Conservation (phyloP, 495 filamentous ascomycete species). For the Tetracladium marchalianum region DNA sequence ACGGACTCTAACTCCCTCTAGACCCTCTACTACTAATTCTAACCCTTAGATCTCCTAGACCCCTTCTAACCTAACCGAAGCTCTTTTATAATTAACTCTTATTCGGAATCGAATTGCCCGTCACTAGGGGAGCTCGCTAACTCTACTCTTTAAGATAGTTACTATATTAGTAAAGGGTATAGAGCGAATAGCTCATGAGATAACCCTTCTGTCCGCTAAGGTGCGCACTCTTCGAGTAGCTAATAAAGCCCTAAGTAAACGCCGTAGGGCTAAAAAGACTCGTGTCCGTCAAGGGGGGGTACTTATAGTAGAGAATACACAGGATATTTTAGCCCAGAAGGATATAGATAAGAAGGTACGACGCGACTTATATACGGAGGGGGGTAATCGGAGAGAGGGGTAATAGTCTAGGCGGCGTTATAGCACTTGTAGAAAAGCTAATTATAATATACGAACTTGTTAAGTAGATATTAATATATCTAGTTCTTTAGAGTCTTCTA, state of each 20-base stretch:
- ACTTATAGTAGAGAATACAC: slow-evolving; percentile 14
- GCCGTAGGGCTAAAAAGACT: slow-evolving; percentile 18
- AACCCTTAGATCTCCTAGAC: slow-evolving; percentile 16
- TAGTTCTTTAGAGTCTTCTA: no score
- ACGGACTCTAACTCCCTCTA: slow-evolving; percentile 10
- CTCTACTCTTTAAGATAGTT: slow-evolving; percentile 9
- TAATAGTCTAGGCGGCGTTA: neutral
- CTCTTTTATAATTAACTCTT: slow-evolving; percentile 9
- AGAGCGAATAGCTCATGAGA: slow-evolving; percentile 6
- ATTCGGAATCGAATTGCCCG: slow-evolving; percentile 10
- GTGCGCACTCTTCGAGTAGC: slow-evolving; percentile 10
- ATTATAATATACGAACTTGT: no score
- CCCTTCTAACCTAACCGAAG: slow-evolving; percentile 11
- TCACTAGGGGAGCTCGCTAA: slow-evolving; percentile 18
- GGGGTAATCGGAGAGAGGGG: slow-evolving; percentile 1
- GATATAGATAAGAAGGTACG: slow-evolving; percentile 3
- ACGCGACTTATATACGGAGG: slow-evolving; percentile 1
- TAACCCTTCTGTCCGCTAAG: slow-evolving; percentile 10
- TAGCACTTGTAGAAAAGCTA: neutral
- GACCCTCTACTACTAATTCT: slow-evolving; percentile 14
- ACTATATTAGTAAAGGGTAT: slow-evolving; percentile 11
- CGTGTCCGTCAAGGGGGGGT: slow-evolving; percentile 8
- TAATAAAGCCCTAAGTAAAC: slow-evolving; percentile 17
- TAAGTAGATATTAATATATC: no score
- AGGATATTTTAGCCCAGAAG: slow-evolving; percentile 11